A percentile compares a stretch with the other conserved stretches of the same genome.
phyloP scores from a whole-genome alignment of 2,329 filamentous ascomycete species.

The Parasarocladium wereldwijsianum region DNA sequence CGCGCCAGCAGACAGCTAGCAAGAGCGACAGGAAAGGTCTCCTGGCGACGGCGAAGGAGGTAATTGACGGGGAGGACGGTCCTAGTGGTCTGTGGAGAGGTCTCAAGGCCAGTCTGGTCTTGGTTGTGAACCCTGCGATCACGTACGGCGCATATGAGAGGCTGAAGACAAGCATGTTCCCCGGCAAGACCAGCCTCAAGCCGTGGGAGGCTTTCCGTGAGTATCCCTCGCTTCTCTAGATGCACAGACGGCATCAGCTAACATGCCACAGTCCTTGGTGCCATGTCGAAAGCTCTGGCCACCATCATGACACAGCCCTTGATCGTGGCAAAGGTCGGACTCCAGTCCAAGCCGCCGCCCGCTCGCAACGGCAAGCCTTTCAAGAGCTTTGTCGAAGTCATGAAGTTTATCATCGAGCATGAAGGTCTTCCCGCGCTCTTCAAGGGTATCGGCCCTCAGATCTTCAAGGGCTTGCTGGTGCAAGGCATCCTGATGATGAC shows the following conservation, averaged over 20 bases:
- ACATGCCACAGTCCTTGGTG: constrained; percentile 58
- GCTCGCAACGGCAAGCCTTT: constrained; percentile 79
- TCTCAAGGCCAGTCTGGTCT: constrained; percentile 84
- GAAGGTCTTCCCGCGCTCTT: constrained; percentile 78
- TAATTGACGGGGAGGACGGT: constrained; percentile 82
- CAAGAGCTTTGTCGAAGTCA: constrained; percentile 84
- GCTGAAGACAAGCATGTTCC: constrained; percentile 63
- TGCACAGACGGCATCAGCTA: constrained; percentile 1
- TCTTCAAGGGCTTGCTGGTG: constrained; percentile 82
- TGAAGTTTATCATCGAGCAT: constrained; percentile 82
- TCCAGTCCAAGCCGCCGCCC: constrained; percentile 85
- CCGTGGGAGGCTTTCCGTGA: constrained; percentile 84
- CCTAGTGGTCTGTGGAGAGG: constrained; percentile 85
- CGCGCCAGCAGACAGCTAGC: constrained; percentile 83
- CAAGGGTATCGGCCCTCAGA: constrained; percentile 91
- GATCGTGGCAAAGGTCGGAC: constrained; percentile 92
- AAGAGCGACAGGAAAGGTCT: constrained; percentile 77
- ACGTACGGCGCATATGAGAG: constrained; percentile 96
- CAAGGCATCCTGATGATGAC: constrained; percentile 99
- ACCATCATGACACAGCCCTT: constrained; percentile 88
- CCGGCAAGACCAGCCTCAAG: constrained; percentile 58
- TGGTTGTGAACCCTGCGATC: constrained; percentile 93
- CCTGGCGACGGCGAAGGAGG: constrained; percentile 74
- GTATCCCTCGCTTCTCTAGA: constrained; percentile 20
- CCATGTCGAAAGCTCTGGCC: constrained; percentile 81